phyloP scores from a whole-genome alignment of 164 flowering plant species.

The Vitis rotundifolia region DNA sequence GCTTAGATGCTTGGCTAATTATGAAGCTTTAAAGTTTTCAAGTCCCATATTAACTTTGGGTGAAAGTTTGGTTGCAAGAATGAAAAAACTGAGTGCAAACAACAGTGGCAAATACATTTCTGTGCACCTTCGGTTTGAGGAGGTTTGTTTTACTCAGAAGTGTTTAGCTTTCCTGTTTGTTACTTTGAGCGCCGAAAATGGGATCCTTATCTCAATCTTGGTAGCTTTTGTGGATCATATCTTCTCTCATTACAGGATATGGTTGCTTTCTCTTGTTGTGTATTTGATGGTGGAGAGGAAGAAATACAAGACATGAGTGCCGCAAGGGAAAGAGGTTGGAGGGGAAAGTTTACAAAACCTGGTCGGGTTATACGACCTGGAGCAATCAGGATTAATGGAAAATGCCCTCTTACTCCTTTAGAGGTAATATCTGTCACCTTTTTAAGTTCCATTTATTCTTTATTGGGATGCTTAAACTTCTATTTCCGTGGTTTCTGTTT shows the following conservation, averaged over 20 bases:
- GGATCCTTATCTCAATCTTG: neutral
- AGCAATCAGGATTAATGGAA: constrained; percentile 82
- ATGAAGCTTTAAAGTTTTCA: constrained; percentile 82
- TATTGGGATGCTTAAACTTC: neutral
- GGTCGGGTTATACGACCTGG: constrained; percentile 90
- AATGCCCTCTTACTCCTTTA: constrained; percentile 93
- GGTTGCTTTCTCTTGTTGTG: constrained; percentile 99
- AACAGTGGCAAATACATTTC: constrained; percentile 81
- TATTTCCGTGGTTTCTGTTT: neutral
- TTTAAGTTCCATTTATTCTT: neutral
- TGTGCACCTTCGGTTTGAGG: constrained; percentile 97
- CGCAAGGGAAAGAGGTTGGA: constrained; percentile 97
- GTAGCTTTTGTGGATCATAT: neutral
- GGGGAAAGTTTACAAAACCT: constrained; percentile 87
- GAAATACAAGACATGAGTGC: constrained; percentile 79
- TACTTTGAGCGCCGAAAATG: neutral
- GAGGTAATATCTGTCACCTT: constrained; percentile 55
- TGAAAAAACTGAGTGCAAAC: constrained; percentile 74
- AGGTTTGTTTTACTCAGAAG: constrained; percentile 44
- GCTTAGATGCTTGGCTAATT: constrained; percentile 95
- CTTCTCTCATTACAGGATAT: constrained; percentile 61
- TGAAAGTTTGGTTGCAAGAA: constrained; percentile 71
- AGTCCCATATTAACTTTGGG: constrained; percentile 60
- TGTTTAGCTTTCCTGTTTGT: neutral
- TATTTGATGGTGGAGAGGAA: constrained; percentile 85